These are phyloP conservation scores for Vitis hybrid DNA, from an alignment of 177 flowering plant species.

Conservation along the genomic window DNA sequence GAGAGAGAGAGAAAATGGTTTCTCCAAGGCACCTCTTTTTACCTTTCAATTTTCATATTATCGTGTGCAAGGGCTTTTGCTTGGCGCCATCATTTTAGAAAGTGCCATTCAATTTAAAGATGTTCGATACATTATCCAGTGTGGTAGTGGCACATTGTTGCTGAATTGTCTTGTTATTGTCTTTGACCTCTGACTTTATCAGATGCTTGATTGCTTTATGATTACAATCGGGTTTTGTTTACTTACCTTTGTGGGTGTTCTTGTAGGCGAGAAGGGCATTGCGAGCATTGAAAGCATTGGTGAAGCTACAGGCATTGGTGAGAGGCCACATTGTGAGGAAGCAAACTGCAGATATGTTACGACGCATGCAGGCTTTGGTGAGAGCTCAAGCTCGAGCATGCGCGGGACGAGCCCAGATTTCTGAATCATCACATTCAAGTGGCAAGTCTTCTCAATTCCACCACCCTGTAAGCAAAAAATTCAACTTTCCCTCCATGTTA, in stretches of 20 bases:
- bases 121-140: neutral
- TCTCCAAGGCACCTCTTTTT: neutral
- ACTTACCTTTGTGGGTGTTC: neutral
- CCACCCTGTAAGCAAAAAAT: conserved; percentile 34
- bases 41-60: conserved; percentile 7
- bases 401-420: conserved; percentile 37
- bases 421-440: conserved; percentile 42
- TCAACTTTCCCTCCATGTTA: conserved; percentile 4
- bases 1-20: neutral
- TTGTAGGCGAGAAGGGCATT: conserved; percentile 65
- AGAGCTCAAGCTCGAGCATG: conserved; percentile 60
- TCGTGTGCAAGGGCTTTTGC: neutral
- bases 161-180: neutral
- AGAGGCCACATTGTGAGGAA: conserved; percentile 71
- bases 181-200: neutral
- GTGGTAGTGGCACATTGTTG: neutral
- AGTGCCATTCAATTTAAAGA: neutral
- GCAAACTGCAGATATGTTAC: conserved; percentile 40
- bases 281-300: conserved; percentile 62
- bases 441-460: conserved; percentile 44
- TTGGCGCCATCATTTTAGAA: conserved; percentile 14
- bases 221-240: neutral
- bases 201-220: neutral
- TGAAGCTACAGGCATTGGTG: conserved; percentile 67
- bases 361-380: conserved; percentile 52